phyloP scores from a whole-genome alignment of 164 flowering plant species.

The Warburgia ugandensis region DNA sequence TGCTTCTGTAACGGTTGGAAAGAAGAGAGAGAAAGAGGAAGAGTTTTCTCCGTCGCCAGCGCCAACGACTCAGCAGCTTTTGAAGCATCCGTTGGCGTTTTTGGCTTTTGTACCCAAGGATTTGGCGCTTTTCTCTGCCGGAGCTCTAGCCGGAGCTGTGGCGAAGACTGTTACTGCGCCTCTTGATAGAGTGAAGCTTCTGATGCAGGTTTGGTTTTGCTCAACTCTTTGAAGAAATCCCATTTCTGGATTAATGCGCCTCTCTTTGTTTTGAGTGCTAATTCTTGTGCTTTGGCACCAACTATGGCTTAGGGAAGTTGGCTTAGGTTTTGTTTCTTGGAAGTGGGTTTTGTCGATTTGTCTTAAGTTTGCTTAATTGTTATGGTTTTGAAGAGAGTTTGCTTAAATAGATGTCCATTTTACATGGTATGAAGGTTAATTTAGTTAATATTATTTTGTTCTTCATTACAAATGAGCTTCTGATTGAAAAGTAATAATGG shows the following conservation, averaged over 20 bases:
- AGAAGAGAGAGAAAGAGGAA: constrained; percentile 31
- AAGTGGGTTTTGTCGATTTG: too few species aligned
- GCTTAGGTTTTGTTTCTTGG: too few species aligned
- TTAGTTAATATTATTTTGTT: too few species aligned
- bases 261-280: background rate
- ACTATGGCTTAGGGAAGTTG: too few species aligned
- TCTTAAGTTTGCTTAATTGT: too few species aligned
- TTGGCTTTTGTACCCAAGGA: constrained; percentile 66
- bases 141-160: constrained; percentile 85
- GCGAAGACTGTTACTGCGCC: constrained; percentile 87
- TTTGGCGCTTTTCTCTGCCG: constrained; percentile 71
- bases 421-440: too few species aligned
- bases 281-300: too few species aligned
- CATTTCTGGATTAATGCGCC: background rate
- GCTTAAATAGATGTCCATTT: too few species aligned
- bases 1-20: constrained; percentile 39
- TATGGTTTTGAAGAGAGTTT: too few species aligned
- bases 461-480: too few species aligned
- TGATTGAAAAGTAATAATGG: too few species aligned
- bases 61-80: constrained; percentile 52
- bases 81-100: constrained; percentile 71
- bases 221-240: background rate
- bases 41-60: constrained; percentile 29
- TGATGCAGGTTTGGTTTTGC: constrained; percentile 57
- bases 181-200: constrained; percentile 82